Conservation (phyloP, 805 yeast genomes). For the Naumovozyma dairenensis region DNA sequence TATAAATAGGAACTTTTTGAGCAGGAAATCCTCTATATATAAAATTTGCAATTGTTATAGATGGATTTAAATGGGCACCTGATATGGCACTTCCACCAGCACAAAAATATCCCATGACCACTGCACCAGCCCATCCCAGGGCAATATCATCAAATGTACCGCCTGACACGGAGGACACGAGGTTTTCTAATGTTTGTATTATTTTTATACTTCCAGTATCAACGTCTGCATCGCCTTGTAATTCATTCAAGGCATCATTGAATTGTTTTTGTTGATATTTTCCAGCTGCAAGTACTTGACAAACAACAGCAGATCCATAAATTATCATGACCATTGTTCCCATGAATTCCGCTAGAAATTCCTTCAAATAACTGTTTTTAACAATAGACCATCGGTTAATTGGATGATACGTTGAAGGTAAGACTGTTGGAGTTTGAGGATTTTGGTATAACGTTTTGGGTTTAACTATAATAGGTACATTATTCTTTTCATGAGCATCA, state of each 20-base stretch:
- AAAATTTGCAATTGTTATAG: slow-evolving; percentile 39
- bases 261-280: slow-evolving; percentile 13
- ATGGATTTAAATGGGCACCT: slow-evolving; percentile 49
- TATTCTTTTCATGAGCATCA: slow-evolving; percentile 4
- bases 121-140: slow-evolving; percentile 46
- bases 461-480: slow-evolving; percentile 26
- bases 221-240: slow-evolving; percentile 1
- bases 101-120: slow-evolving; percentile 38
- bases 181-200: slow-evolving; percentile 5
- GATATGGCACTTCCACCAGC: slow-evolving; percentile 42
- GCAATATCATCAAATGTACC: slow-evolving; percentile 36
- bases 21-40: slow-evolving; percentile 43
- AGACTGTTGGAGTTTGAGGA: slow-evolving; percentile 30
- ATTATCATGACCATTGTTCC: slow-evolving; percentile 38
- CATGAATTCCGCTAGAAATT: slow-evolving; percentile 41
- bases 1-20: slow-evolving; percentile 35
- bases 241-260: slow-evolving; percentile 1
- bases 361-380: slow-evolving; percentile 31
- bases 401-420: slow-evolving; percentile 31
- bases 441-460: slow-evolving; percentile 31
- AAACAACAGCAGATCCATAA: slow-evolving; percentile 40
- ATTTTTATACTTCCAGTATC: slow-evolving; percentile 4
- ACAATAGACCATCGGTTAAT: slow-evolving; percentile 27
- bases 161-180: slow-evolving; percentile 13
- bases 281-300: slow-evolving; percentile 34